These are phyloP conservation scores for Penicillium sp. DNA, from an alignment of 2,329 filamentous ascomycete genomes.

Conservation along the genomic window DNA sequence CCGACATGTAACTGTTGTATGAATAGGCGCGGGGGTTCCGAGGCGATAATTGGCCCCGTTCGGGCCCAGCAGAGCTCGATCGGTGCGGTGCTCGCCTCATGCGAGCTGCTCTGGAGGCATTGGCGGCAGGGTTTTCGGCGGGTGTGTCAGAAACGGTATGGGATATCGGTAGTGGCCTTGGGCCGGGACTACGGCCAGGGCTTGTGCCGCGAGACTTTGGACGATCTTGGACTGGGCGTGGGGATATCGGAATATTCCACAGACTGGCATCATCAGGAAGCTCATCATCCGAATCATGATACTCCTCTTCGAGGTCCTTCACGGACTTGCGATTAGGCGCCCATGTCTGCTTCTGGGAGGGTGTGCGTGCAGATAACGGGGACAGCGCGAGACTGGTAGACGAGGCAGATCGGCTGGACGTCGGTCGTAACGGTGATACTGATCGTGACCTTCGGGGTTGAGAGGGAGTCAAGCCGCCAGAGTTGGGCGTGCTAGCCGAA, in stretches of 20 bases:
- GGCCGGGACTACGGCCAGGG: conserved; percentile 41
- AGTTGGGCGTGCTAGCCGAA: conserved; percentile 18
- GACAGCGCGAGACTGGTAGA: conserved; percentile 30
- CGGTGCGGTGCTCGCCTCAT: conserved; percentile 28
- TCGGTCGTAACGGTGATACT: conserved; percentile 29
- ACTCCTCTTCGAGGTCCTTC: conserved; percentile 52
- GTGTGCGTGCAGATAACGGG: conserved; percentile 22
- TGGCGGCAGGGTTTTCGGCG: conserved; percentile 13
- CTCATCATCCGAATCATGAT: conserved; percentile 52
- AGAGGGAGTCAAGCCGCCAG: conserved; percentile 27
- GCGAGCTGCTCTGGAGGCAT: conserved; percentile 33
- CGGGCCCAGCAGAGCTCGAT: conserved; percentile 43
- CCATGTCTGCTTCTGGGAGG: conserved; percentile 41
- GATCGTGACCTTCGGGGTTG: conserved; percentile 34
- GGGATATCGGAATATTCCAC: conserved; percentile 53
- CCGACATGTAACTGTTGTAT: conserved; percentile 58
- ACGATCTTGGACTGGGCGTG: conserved; percentile 43
- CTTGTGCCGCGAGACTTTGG: conserved; percentile 41
- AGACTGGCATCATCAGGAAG: conserved; percentile 51
- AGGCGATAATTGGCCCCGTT: conserved; percentile 42
- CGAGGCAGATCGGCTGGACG: conserved; percentile 25
- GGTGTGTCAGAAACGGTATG: conserved; percentile 36
- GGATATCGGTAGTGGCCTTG: conserved; percentile 43
- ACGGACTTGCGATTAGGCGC: conserved; percentile 47
- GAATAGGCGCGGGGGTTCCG: conserved; percentile 54